Base-by-base conservation (phyloP, 75 land plant species). In the Isoetes taiwanensis region DNA sequence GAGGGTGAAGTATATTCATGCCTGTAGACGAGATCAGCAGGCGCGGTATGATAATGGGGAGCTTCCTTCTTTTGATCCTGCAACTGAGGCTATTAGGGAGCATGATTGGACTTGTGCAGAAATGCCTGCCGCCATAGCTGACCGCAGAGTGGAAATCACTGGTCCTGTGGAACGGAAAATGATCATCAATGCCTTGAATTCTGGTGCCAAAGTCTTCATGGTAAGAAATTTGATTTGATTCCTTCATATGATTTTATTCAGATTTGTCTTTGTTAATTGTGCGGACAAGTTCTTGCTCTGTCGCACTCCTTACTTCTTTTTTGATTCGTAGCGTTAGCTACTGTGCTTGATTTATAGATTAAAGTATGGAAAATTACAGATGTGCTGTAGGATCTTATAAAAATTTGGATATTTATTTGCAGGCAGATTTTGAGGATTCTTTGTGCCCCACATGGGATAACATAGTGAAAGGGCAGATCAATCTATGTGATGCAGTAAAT, bases 381-480 rank as follows among this genome's bases (percentile, higher is more conserved):
- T 37, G 39, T 48, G n/a, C 6, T 10, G 17, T 16, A 5, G 52
- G 16, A 48, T 48, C 16, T 48, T 48, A 16, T 48, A 21, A 16
- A 16, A 48, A n/a, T 48, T 8, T 5, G 21, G 16, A 10, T 8
- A 5, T 48, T 16, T 5, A 10, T n/a, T 48, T 9, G 54, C 62
- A 86, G 93, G 86, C 96, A 28, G 96, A 90, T 46, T 90, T 90
- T 46, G 96, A 90, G 43, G 96, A 90, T 70, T 84, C 96, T 4
- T 62, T 86, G 20, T 77, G 84, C 26, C 96, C 96, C 17, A 80
- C 73, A 14, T 90, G 96, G 96, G 96, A 86, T 56, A 90, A 90
- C 60, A 68, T 86, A 14, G 72, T 90, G 58, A 67, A 65, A 21
- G 93, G 96, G 0, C 96, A 90, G 35, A 76, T 82, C 3, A 90